These are phyloP conservation scores for Lophiostoma macrostomum DNA, from an alignment of 495 filamentous ascomycete species.

Conservation along the genomic window DNA sequence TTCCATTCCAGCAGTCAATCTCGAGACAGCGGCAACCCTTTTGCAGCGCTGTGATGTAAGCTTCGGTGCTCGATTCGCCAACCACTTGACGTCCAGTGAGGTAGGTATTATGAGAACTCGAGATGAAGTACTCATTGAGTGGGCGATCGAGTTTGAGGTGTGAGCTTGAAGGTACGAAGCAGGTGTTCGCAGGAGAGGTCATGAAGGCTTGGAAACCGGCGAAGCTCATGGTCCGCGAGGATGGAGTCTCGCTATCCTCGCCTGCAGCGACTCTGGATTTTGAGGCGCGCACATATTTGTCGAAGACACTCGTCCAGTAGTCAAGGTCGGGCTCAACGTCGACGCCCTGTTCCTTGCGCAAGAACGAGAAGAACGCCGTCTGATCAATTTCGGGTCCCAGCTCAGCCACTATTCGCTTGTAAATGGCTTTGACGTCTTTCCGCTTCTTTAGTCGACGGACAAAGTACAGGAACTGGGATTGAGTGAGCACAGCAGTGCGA, in stretches of 20 bases:
- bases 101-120: constrained; percentile 98
- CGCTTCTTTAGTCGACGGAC: constrained; percentile 76
- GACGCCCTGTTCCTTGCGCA: constrained; percentile 70
- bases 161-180: constrained; percentile 39
- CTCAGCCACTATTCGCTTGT: constrained; percentile 52
- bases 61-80: constrained; percentile 86
- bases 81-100: constrained; percentile 85
- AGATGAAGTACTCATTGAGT: constrained; percentile 96
- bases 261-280: constrained; percentile 47
- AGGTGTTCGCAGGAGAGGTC: constrained; percentile 63
- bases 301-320: constrained; percentile 72
- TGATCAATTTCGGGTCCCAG: constrained; percentile 62
- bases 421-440: constrained; percentile 73
- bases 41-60: constrained; percentile 86
- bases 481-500: constrained; percentile 62
- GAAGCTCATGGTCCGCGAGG: constrained; percentile 60
- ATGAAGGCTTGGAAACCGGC: constrained; percentile 73
- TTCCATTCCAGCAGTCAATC: constrained; percentile 96
- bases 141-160: constrained; percentile 70
- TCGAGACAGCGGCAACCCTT: constrained; percentile 92
- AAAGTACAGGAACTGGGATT: constrained; percentile 76
- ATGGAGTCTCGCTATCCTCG: constrained; percentile 38
- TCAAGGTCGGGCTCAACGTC: constrained; percentile 62
- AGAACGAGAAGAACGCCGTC: constrained; percentile 63
- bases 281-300: constrained; percentile 65